Evolutionary conservation across 1,284 basidiomycete species (phyloP), one percentile per base, ranked within the genome.

Genomic region (Papiliotrema terrestris): DNA sequence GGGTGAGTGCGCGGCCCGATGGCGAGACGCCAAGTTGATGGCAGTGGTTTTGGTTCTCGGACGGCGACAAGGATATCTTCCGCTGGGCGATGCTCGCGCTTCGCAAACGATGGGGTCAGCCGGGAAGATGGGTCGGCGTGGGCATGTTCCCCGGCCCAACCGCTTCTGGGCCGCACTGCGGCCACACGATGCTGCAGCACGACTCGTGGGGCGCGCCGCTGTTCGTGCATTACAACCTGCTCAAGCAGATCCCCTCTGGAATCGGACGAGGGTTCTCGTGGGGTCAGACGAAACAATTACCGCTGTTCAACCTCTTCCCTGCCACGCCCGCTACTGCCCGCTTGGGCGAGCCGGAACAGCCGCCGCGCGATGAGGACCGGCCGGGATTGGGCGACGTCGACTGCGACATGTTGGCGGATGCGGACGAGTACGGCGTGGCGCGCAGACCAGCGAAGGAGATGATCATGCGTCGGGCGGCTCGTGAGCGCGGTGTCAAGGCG

Each of bases 61-160:
- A 81, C 58, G 80, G 79, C 26, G 79, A 80, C 65, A 80, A 81
- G 65, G 80, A 81, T 56, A 73, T 80, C 22, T 80, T 80, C 68
- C 69, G 80, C 36, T 81, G 77, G 69, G 75, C 78, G 0, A 62
- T 80, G 57, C 68, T 80, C 11, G 72, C 76, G 2, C 68, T 81
- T 1, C 67, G 80, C 9, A 81, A 81, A 57, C 73, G 80, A 25
- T 81, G 80, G 80, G 80, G 72, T 8, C 72, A 79, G 3, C 80
- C 80, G 0, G 79, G 79, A 1, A 71, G 78, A 3, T 79, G 76
- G 61, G 72, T 81, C 20, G 75, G 73, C 3, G 72, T 76, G 0
- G 79, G 69, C 1, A 76, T 68, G 0, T 61, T 79, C 13, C 76
- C 78, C 0, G 62, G 67, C 4, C 62, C 69, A 25, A 77, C 73